A percentile compares a stretch with the other conserved stretches of the same genome.
These are phyloP conservation scores for Aquilaria yunnanensis DNA, from an alignment of 345 rosid species.

Conservation along the genomic window DNA sequence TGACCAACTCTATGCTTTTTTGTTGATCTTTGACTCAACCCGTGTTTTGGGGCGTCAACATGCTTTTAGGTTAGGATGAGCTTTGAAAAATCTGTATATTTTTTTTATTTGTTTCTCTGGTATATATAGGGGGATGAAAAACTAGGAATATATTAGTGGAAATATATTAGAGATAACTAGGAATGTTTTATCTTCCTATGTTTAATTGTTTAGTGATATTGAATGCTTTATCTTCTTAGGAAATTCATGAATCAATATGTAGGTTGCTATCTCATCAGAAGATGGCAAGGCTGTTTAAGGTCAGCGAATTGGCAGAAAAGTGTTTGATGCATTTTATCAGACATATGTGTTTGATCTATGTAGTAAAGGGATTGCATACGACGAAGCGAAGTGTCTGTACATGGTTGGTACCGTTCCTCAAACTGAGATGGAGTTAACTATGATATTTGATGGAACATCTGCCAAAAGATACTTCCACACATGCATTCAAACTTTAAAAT, in stretches of 20 bases:
- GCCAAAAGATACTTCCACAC: constrained; percentile 32
- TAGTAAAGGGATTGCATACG: constrained; percentile 56
- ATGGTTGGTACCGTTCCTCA: constrained; percentile 77
- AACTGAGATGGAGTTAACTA: constrained; percentile 46
- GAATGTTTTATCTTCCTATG: constrained; percentile 6
- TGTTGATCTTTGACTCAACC: too few species aligned
- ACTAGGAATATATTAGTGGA: too few species aligned
- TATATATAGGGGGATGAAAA: too few species aligned
- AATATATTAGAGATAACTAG: constrained; percentile 13
- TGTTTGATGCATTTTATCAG: constrained; percentile 59
- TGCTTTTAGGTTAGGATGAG: too few species aligned
- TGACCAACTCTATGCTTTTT: constrained; percentile 59
- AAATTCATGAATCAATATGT: constrained; percentile 13
- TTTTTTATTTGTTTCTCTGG: too few species aligned
- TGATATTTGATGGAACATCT: constrained; percentile 59
- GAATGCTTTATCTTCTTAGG: constrained; percentile 9
- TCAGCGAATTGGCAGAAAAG: constrained; percentile 62
- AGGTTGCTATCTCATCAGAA: constrained; percentile 62
- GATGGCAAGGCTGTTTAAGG: constrained; percentile 45
- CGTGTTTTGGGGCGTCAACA: too few species aligned
- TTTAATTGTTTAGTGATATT: background rate
- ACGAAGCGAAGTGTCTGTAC: constrained; percentile 68
- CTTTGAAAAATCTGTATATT: too few species aligned
- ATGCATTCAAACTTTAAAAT: too few species aligned
- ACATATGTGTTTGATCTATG: constrained; percentile 57